phyloP scores from a whole-genome alignment of 345 rosid species.

The Lumnitzera littorea region DNA sequence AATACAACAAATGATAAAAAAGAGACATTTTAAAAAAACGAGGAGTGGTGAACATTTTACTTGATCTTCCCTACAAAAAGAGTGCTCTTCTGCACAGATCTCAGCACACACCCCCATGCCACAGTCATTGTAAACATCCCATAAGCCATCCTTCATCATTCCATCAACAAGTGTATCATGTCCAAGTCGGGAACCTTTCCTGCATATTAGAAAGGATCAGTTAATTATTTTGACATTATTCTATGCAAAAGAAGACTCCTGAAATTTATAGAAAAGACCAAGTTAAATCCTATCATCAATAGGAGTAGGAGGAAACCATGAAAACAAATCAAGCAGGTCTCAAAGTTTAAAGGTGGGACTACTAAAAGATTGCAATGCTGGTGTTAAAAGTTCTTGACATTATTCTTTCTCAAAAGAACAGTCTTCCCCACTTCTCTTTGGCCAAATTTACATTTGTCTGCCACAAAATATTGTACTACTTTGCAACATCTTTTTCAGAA shows the following conservation, averaged over 20 bases:
- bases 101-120: conserved; percentile 98
- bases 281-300: not conserved
- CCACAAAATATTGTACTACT: no score
- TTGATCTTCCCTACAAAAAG: conserved; percentile 83
- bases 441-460: no score
- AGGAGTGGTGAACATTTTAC: conserved; percentile 23
- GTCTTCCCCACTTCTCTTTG: no score
- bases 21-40: not conserved
- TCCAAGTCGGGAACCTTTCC: conserved; percentile 97
- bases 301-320: not conserved
- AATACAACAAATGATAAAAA: not conserved
- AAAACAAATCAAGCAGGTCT: no score
- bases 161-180: conserved; percentile 93
- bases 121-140: conserved; percentile 91
- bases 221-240: not conserved
- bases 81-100: conserved; percentile 71
- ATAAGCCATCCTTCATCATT: conserved; percentile 92
- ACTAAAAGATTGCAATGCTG: no score
- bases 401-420: no score
- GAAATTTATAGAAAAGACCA: not conserved
- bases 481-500: no score
- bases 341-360: no score
- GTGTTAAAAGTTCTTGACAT: no score
- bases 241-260: not conserved
- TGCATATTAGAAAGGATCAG: conserved; percentile 19